These are phyloP conservation scores for Clavariopsis aquatica DNA, from an alignment of 495 filamentous ascomycete species.

Conservation along the genomic window DNA sequence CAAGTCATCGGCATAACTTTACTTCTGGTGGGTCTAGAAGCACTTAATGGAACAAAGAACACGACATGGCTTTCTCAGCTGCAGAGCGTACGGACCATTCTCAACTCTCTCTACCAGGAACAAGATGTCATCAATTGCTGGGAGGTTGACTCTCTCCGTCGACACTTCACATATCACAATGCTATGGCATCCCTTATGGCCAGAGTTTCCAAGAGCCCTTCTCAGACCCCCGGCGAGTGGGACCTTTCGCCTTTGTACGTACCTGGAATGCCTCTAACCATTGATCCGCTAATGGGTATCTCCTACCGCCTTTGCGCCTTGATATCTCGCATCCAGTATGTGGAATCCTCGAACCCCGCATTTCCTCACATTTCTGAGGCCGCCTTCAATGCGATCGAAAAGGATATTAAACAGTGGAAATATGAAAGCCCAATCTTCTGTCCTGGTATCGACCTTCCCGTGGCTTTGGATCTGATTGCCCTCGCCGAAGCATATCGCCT, in stretches of 20 bases:
- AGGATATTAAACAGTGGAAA: conserved; percentile 25
- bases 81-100: conserved; percentile 17
- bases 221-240: background rate
- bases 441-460: conserved; percentile 18
- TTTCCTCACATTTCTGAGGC: conserved; percentile 28
- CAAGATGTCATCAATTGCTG: background rate
- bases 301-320: conserved; percentile 20
- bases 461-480: conserved; percentile 29
- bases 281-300: conserved; percentile 34
- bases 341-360: conserved; percentile 14
- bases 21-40: conserved; percentile 31
- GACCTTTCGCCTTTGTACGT: background rate
- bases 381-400: conserved; percentile 18
- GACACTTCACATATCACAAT: conserved; percentile 36
- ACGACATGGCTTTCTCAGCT: conserved; percentile 27
- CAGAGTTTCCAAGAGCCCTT: conserved; percentile 1
- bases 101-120: conserved; percentile 14
- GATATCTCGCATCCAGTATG: conserved; percentile 26
- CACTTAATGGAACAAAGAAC: conserved; percentile 29
- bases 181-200: conserved; percentile 29
- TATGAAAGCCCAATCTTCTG: conserved; percentile 25
- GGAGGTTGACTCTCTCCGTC: conserved; percentile 23
- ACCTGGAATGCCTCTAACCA: background rate
- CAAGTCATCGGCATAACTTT: conserved; percentile 30
- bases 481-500: conserved; percentile 25